Percentiles rank a stretch among this genome's conserved stretches.
These are phyloP conservation scores for Emmonsiellopsis sp. DNA, from an alignment of 2,329 filamentous ascomycete genomes.

Conservation along the genomic window DNA sequence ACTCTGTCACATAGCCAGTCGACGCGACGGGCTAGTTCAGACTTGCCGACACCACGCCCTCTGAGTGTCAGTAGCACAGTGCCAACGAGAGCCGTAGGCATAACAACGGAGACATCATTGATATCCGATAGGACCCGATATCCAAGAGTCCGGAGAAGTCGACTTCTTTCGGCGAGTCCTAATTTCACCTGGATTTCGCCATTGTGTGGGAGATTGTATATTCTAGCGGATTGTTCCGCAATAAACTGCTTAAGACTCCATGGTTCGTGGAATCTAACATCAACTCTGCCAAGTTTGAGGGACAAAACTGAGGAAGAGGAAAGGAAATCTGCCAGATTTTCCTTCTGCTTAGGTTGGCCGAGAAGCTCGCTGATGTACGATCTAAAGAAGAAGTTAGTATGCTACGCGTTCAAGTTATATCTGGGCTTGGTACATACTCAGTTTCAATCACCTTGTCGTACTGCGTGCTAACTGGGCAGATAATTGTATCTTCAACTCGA, in stretches of 20 bases:
- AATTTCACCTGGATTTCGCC: conserved; percentile 28
- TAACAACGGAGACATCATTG: conserved; percentile 91
- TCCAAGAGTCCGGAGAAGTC: conserved; percentile 73
- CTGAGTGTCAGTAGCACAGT: conserved; percentile 85
- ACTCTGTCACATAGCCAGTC: conserved; percentile 83
- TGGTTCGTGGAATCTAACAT: conserved; percentile 91
- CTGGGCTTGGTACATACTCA: conserved; percentile 39
- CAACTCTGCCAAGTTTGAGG: conserved; percentile 78
- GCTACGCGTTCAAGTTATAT: background rate
- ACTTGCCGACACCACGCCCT: conserved; percentile 81
- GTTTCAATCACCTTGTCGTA: conserved; percentile 99
- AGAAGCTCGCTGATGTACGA: conserved; percentile 92
- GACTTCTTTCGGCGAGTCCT: conserved; percentile 50
- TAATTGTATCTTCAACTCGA: conserved; percentile 78
- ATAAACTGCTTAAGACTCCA: conserved; percentile 85
- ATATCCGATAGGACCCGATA: conserved; percentile 92
- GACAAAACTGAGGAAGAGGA: conserved; percentile 80
- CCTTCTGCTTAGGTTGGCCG: conserved; percentile 89
- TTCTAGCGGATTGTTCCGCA: conserved; percentile 58
- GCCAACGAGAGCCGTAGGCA: conserved; percentile 93
- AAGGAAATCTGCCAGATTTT: conserved; percentile 85
- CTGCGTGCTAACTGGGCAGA: conserved; percentile 92
- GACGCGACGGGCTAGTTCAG: conserved; percentile 74
- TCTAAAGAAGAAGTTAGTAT: conserved; percentile 21
- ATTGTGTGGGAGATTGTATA: conserved; percentile 35